phyloP scores from a whole-genome alignment of 2,329 filamentous ascomycete species.

The Thermomyces lanuginosus region DNA sequence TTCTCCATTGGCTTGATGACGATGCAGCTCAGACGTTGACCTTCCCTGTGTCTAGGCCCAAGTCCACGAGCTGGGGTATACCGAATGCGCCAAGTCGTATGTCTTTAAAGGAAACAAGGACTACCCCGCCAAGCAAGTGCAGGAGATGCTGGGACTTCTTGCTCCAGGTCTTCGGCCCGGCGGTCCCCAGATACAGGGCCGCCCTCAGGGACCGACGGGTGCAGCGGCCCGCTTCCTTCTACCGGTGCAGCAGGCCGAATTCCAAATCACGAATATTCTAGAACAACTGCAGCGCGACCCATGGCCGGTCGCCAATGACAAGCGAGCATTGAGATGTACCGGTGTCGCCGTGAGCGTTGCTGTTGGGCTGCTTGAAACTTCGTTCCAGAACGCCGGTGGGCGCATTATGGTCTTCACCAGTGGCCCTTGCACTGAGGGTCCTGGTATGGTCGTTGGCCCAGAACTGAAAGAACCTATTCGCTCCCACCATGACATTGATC shows the following conservation, averaged over 20 bases:
- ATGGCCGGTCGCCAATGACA: constrained; percentile 91
- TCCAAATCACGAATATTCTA: constrained; percentile 88
- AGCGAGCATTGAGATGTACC: constrained; percentile 77
- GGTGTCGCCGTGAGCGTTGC: constrained; percentile 94
- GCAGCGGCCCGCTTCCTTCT: constrained; percentile 80
- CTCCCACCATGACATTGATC: constrained; percentile 96
- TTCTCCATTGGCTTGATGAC: constrained; percentile 5
- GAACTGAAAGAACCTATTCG: constrained; percentile 92
- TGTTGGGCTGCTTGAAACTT: constrained; percentile 78
- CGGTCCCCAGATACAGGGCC: constrained; percentile 55
- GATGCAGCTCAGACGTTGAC: too few relatives aligned
- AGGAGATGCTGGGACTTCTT: constrained; percentile 88
- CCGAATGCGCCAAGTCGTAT: constrained; percentile 95
- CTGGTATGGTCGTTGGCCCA: constrained; percentile 89
- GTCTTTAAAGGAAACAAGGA: constrained; percentile 97
- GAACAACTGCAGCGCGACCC: constrained; percentile 94
- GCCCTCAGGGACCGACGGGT: constrained; percentile 57
- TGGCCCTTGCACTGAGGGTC: constrained; percentile 86
- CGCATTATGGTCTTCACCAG: constrained; percentile 96
- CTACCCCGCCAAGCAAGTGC: constrained; percentile 95
- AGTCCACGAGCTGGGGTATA: constrained; percentile 95
- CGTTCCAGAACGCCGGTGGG: constrained; percentile 87
- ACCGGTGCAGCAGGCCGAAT: constrained; percentile 88
- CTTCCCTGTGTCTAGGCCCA: constrained; percentile 53
- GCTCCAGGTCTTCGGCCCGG: constrained; percentile 56